phyloP scores from a whole-genome alignment of 2,329 filamentous ascomycete species.

The Fusarium tuaranense region DNA sequence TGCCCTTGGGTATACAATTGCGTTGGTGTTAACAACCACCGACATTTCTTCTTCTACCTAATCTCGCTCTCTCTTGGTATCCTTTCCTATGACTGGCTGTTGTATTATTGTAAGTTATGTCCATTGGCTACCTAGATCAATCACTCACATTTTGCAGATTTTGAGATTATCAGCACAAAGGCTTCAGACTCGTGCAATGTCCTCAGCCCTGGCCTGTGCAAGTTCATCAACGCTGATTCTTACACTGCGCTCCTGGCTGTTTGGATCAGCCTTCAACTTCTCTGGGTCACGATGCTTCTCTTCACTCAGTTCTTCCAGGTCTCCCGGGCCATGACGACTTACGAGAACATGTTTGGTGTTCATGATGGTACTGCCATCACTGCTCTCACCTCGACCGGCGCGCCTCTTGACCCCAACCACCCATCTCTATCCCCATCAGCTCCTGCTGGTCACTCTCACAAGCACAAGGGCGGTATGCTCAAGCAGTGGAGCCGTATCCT shows the following conservation, averaged over 20 bases:
- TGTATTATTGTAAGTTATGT: constrained; percentile 73
- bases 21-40: constrained; percentile 93
- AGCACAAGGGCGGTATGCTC: constrained; percentile 74
- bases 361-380: constrained; percentile 71
- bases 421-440: constrained; percentile 69
- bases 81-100: constrained; percentile 75
- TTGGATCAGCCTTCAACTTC: constrained; percentile 87
- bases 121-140: accelerated
- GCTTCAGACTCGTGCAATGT: constrained; percentile 75
- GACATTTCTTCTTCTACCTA: constrained; percentile 94
- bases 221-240: constrained; percentile 81
- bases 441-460: constrained; percentile 60
- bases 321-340: constrained; percentile 92
- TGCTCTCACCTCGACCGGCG: constrained; percentile 82
- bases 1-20: constrained; percentile 99
- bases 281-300: constrained; percentile 97
- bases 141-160: constrained; percentile 61
- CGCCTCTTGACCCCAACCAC: constrained; percentile 75
- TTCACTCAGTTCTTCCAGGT: constrained; percentile 95
- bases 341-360: constrained; percentile 92
- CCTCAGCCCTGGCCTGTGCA: constrained; percentile 80
- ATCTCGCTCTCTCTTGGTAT: constrained; percentile 82
- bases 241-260: constrained; percentile 84
- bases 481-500: constrained; percentile 86
- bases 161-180: constrained; percentile 67